These are phyloP conservation scores for Pseudogymnoascus pannorum DNA, from an alignment of 2,329 filamentous ascomycete species.

Conservation along the genomic window DNA sequence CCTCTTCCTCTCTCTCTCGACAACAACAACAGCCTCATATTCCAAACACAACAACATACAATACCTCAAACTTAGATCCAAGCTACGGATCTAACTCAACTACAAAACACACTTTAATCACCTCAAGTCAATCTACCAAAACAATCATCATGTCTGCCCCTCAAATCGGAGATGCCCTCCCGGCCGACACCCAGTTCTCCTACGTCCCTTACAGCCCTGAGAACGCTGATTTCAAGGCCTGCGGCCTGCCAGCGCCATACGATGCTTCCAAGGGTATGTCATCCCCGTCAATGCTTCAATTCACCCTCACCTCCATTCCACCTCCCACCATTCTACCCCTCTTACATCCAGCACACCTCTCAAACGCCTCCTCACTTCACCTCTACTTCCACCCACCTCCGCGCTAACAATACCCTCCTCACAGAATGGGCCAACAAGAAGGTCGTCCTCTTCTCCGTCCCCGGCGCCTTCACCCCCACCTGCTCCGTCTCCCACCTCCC, in stretches of 20 bases:
- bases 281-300: neutral
- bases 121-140: neutral
- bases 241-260: slow-evolving; percentile 71
- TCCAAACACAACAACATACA: slow-evolving; percentile 13
- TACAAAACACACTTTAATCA: neutral
- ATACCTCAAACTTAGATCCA: neutral
- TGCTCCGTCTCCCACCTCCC: slow-evolving; percentile 63
- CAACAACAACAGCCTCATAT: slow-evolving; percentile 16
- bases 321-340: neutral
- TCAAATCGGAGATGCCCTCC: slow-evolving; percentile 78
- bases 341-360: neutral
- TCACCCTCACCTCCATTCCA: neutral
- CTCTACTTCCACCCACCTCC: neutral
- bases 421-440: slow-evolving; percentile 61
- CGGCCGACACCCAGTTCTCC: slow-evolving; percentile 71
- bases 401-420: slow-evolving; percentile 3
- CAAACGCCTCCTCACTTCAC: neutral
- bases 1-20: neutral
- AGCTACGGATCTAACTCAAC: neutral
- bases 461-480: slow-evolving; percentile 63
- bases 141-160: slow-evolving; percentile 50
- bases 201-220: slow-evolving; percentile 74
- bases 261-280: slow-evolving; percentile 65
- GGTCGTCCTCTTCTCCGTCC: slow-evolving; percentile 62
- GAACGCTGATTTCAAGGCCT: slow-evolving; percentile 59